Base-by-base conservation (phyloP, 1,139 yeast species). In the Suhomyces panamericanus region DNA sequence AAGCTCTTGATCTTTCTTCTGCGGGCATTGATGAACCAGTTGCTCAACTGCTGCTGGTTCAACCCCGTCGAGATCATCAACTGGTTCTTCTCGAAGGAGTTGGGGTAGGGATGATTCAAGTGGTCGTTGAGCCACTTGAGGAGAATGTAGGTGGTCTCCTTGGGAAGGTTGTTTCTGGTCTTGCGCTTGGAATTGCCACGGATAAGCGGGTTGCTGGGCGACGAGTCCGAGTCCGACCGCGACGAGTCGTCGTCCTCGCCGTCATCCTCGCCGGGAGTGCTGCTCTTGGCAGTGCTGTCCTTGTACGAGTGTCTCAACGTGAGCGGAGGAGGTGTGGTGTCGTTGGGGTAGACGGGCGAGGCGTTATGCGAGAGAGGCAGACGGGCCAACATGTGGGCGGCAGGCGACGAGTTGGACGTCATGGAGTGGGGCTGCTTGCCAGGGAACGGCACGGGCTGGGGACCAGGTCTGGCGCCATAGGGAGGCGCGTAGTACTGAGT, bases 21-120 rank as follows among this genome's bases (percentile, higher is more conserved):
- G 60, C 99, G 78, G 26, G 96, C 97, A 64, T 93, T 93, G 58
- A 93, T 93, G 62, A 93, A 93, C 98, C 99, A 93, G 64, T 93
- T 93, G 52, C 95, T 84, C 50, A 93, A 77, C 64, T 93, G 99
- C 55, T 90, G 96, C 63, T 87, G 83, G 50, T 91, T 87, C 58
- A 93, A 77, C 0, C 97, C 96, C 0, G 99, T 93, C 59, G 81
- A 78, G 56, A 78, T 73, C 75, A 90, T 81, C 53, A 93, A 73
- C 56, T 85, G 87, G 52, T 81, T 77, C 68, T 93, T 93, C 59
- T 91, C 97, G 52, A 86, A 85, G 42, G 91, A 87, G 50, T 90
- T 87, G 6, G 99, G 99, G 63, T 91, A 91, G 13, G 99, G 99
- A 60, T 91, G 95, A 55, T 87, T 85, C 53, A 90, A 69, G 63